Base-by-base conservation (phyloP, 2,329 filamentous ascomycete genomes). In the Paecilomyces formosus region DNA sequence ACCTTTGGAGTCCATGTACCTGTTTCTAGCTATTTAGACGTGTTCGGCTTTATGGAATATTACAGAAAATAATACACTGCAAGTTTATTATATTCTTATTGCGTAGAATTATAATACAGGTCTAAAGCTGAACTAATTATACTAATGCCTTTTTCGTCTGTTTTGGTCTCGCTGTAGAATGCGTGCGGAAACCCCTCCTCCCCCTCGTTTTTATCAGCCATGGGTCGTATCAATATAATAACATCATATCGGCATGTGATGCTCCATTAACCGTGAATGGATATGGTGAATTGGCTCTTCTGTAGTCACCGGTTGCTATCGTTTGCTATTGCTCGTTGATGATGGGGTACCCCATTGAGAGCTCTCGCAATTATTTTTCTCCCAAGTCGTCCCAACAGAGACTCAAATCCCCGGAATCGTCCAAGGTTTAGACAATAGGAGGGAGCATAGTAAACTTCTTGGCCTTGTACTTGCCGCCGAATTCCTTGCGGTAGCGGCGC, bases 401-500 rank as follows among this genome's bases (percentile, higher is more conserved):
- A 18, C 18, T 8, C 18, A 7, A 45, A 45, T 21, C 39, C 15
- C 15, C 39, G 5, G 5, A 45, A 26, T 21, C 15, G 26, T n/a
- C 24, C 15, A 22, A 15, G 9, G 45, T 55, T 77, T 78, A 94
- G 71, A 88, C 82, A 55, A 96, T 77, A 2, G 89, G 89, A 2
- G 94, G 91, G 59, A 97, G 75, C 77, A 96, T 88, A 60, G 85
- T 86, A 70, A 82, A 93, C 69, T 85, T 85, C 90, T 99, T 97
- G 81, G 88, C 92, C 87, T 93, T 92, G 79, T 99, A 99, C 77
- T 88, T 89, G 72, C 92, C 89, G 49, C 89, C 89, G 75, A 97
- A 96, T 74, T 96, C 90, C 74, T 88, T 88, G 68, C 94, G 86
- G 74, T 97, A 94, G 58, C 90, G 86, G 70, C 81, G 85, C 82